Percentiles rank a stretch among this genome's conserved stretches.
Evolutionary conservation across 768 basidiomycete genomes (phyloP).

Genomic region (Agrocybe praecox): DNA sequence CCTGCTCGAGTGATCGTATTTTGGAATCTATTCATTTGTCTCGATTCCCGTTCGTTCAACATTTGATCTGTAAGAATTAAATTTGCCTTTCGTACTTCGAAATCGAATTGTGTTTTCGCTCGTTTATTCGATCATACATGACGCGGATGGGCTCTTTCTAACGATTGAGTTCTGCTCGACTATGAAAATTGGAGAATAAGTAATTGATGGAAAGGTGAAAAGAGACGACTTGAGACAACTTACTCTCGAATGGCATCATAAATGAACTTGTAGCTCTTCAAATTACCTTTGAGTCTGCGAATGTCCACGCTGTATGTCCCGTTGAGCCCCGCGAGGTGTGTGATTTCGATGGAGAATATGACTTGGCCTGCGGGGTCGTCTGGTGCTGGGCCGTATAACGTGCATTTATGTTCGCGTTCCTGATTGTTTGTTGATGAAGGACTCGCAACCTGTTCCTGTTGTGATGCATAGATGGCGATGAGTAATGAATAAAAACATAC

Average conservation of each 20-base stretch:
- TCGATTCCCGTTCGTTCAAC: too few species aligned
- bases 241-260: conserved; percentile 59
- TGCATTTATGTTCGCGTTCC: too few species aligned
- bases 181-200: neutral
- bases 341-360: conserved; percentile 90
- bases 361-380: conserved; percentile 91
- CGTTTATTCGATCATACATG: too few species aligned
- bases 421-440: neutral
- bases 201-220: neutral
- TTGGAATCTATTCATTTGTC: too few species aligned
- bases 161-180: conserved; percentile 15
- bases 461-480: neutral
- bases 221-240: neutral
- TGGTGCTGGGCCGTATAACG: conserved; percentile 62
- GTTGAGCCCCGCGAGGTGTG: conserved; percentile 78
- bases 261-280: conserved; percentile 83
- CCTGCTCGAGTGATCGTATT: too few species aligned
- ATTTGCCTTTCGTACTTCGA: too few species aligned
- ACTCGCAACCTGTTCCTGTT: neutral
- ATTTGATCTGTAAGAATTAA: too few species aligned
- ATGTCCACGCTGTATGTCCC: conserved; percentile 89
- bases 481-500: neutral
- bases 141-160: too few species aligned
- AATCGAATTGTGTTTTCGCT: too few species aligned
- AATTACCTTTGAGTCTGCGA: conserved; percentile 82